phyloP scores from a whole-genome alignment of 2,329 filamentous ascomycete genomes.

The Fusarium sp. region DNA sequence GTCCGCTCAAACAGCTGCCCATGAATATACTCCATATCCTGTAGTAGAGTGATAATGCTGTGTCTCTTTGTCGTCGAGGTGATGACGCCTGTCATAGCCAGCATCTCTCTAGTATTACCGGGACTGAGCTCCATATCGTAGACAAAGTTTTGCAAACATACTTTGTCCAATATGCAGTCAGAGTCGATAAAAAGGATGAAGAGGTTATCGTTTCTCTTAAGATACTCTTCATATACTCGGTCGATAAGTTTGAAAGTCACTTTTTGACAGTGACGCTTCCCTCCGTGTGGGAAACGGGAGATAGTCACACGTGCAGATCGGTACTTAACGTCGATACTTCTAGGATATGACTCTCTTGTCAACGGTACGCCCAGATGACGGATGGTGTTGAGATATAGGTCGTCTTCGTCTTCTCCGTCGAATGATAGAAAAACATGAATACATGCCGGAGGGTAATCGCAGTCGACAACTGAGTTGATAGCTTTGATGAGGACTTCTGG shows the following conservation, averaged over 20 bases:
- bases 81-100: slow-evolving; percentile 98
- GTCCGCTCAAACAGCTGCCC: slow-evolving; percentile 96
- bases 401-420: slow-evolving; percentile 89
- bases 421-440: slow-evolving; percentile 97
- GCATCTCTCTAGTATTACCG: slow-evolving; percentile 89
- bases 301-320: slow-evolving; percentile 86
- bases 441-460: slow-evolving; percentile 91
- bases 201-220: slow-evolving; percentile 87
- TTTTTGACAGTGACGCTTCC: slow-evolving; percentile 95
- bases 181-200: slow-evolving; percentile 98
- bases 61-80: slow-evolving; percentile 92
- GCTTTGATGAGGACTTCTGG: slow-evolving; percentile 86
- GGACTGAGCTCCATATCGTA: slow-evolving; percentile 99
- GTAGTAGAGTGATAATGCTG: slow-evolving; percentile 88
- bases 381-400: slow-evolving; percentile 88
- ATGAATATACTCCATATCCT: slow-evolving; percentile 99
- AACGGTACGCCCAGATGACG: slow-evolving; percentile 85
- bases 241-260: slow-evolving; percentile 93
- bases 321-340: slow-evolving; percentile 91
- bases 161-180: slow-evolving; percentile 90
- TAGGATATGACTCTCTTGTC: slow-evolving; percentile 81
- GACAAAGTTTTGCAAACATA: slow-evolving; percentile 96
- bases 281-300: slow-evolving; percentile 91
- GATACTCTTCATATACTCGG: slow-evolving; percentile 87
- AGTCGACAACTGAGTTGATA: slow-evolving; percentile 90